Percentiles rank a stretch among this genome's conserved stretches.
phyloP scores from a whole-genome alignment of 768 basidiomycete species.

The Rubroboletus satanas region DNA sequence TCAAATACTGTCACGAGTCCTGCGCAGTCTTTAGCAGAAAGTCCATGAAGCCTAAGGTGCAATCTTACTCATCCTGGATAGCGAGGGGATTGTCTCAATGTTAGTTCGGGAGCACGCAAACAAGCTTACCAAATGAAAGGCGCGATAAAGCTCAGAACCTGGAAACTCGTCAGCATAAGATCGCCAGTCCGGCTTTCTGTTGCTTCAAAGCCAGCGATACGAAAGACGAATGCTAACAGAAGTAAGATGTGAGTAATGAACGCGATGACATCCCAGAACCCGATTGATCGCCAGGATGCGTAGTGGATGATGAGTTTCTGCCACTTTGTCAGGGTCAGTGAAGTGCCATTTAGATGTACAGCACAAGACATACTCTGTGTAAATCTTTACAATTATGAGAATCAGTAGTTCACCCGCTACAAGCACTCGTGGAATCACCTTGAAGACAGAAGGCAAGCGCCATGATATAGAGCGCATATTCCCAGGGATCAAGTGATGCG shows the following conservation, averaged over 20 bases:
- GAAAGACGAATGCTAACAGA: slow-evolving; percentile 67
- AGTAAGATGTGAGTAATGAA: slow-evolving; percentile 73
- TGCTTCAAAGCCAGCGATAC: slow-evolving; percentile 52
- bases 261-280: slow-evolving; percentile 72
- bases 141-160: slow-evolving; percentile 81
- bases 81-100: not conserved
- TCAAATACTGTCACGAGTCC: slow-evolving; percentile 80
- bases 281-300: slow-evolving; percentile 76
- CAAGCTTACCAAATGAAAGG: slow-evolving; percentile 77
- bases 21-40: slow-evolving; percentile 26
- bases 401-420: slow-evolving; percentile 37
- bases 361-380: slow-evolving; percentile 17
- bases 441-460: slow-evolving; percentile 74
- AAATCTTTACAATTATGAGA: slow-evolving; percentile 17
- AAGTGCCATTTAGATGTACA: not conserved
- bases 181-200: slow-evolving; percentile 33
- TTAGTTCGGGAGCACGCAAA: not conserved
- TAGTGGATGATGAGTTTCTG: slow-evolving; percentile 68
- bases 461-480: slow-evolving; percentile 75
- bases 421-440: slow-evolving; percentile 44
- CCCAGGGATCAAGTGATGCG: slow-evolving; percentile 69
- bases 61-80: slow-evolving; percentile 73
- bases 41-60: not conserved
- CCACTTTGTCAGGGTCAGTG: slow-evolving; percentile 41
- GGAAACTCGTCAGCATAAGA: slow-evolving; percentile 70